Percentiles rank a stretch among this genome's conserved stretches.
These are phyloP conservation scores for Bryum argenteum DNA, from an alignment of 225 moss, liverwort and hornwort genomes.

Conservation along the genomic window DNA sequence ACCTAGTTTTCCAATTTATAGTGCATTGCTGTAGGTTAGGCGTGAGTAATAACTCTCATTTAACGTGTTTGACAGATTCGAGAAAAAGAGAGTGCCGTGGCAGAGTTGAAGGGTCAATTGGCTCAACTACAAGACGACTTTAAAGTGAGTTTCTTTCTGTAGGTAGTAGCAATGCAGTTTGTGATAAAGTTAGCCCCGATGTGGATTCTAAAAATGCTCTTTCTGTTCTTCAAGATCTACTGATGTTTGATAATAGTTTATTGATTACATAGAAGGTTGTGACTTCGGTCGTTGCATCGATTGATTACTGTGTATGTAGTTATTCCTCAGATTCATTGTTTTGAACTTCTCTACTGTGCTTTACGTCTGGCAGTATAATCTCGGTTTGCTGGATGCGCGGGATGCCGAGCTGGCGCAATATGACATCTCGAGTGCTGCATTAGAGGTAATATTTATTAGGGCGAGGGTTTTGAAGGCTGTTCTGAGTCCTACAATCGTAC, in stretches of 20 bases:
- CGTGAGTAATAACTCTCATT: constrained; percentile 1
- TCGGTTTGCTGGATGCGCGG: constrained; percentile 60
- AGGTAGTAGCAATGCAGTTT: constrained; percentile 12
- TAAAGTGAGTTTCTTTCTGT: constrained; percentile 40
- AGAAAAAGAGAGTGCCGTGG: constrained; percentile 50
- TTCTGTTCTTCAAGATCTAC: constrained; percentile 17
- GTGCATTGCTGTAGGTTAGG: constrained; percentile 1
- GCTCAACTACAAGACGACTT: constrained; percentile 62
- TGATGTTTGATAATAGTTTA: constrained; percentile 10
- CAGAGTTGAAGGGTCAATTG: constrained; percentile 46
- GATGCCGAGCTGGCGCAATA: constrained; percentile 68
- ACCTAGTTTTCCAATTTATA: constrained; percentile 12
- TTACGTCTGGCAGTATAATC: constrained; percentile 58
- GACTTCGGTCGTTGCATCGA: not conserved
- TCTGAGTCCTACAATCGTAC: not conserved
- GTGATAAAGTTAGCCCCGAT: not conserved
- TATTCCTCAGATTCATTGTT: constrained; percentile 15
- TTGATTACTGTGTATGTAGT: constrained; percentile 4
- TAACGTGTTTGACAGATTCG: constrained; percentile 45
- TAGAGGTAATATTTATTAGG: constrained; percentile 42
- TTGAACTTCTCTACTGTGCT: constrained; percentile 14
- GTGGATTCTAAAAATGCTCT: constrained; percentile 9
- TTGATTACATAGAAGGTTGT: constrained; percentile 10
- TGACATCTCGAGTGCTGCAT: constrained; percentile 52
- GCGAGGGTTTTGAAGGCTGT: constrained; percentile 17